Conservation (phyloP, 2,329 filamentous ascomycete genomes). For the Westerdykella sp. region DNA sequence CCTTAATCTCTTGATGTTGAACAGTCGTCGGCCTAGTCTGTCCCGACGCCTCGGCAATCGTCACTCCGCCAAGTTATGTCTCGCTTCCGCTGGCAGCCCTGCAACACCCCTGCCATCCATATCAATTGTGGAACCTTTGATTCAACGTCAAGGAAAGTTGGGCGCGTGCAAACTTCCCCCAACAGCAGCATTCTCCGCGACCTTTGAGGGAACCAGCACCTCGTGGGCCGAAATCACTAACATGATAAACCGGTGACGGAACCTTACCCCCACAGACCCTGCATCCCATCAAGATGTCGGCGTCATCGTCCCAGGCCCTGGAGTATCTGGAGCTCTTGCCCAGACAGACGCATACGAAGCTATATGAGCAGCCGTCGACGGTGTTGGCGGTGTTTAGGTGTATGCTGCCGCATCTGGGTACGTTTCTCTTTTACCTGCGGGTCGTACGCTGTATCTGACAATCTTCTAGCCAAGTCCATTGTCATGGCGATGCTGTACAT, state of each 20-base stretch:
- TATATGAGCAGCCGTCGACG: conserved; percentile 95
- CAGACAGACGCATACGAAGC: conserved; percentile 79
- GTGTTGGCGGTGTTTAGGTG: conserved; percentile 92
- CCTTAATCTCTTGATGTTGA: conserved; percentile 3
- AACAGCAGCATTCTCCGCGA: neutral
- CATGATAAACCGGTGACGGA: conserved; percentile 30
- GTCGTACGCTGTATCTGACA: neutral
- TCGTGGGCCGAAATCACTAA: neutral
- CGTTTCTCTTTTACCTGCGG: conserved; percentile 1
- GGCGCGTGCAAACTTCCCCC: neutral
- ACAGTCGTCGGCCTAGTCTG: conserved; percentile 4
- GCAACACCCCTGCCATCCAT: neutral
- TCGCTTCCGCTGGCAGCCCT: neutral
- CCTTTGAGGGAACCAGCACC: neutral
- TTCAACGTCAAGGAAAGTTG: neutral
- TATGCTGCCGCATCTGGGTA: conserved; percentile 90
- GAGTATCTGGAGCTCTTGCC: conserved; percentile 92
- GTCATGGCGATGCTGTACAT: conserved; percentile 95
- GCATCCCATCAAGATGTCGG: conserved; percentile 46
- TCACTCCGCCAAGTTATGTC: neutral
- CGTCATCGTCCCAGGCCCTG: conserved; percentile 57
- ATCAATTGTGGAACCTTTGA: neutral
- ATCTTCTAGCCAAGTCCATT: conserved; percentile 71
- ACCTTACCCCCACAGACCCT: conserved; percentile 9
- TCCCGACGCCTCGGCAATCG: neutral